Conservation (phyloP, 306 rosid species). For the Rosa persica region DNA sequence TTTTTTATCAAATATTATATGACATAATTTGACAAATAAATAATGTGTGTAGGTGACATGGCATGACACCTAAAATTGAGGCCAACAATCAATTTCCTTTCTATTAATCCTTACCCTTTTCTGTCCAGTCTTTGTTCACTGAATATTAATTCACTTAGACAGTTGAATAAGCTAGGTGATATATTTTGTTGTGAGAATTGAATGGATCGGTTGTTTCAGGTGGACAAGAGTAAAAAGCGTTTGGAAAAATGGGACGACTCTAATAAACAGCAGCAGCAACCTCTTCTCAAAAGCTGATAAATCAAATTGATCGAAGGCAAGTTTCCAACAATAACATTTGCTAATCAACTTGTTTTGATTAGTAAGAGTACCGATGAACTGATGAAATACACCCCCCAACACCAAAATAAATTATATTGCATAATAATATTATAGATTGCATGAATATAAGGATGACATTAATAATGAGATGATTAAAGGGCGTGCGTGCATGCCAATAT, state of each 20-base stretch:
- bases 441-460: not conserved
- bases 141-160: no score
- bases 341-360: not conserved
- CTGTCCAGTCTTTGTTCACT: no score
- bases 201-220: constrained; percentile 31
- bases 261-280: constrained; percentile 12
- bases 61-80: no score
- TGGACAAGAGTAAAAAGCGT: constrained; percentile 37
- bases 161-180: not conserved
- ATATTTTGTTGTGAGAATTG: not conserved
- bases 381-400: no score
- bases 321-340: not conserved
- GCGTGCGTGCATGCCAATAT: not conserved
- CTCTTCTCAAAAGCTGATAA: constrained; percentile 12
- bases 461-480: not conserved
- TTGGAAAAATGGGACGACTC: constrained; percentile 45
- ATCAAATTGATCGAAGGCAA: not conserved
- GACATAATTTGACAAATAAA: no score
- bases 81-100: no score
- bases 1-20: no score
- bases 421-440: not conserved
- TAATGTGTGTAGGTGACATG: no score
- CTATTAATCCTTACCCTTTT: no score
- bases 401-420: no score
- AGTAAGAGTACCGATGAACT: not conserved